Percentiles rank a stretch among this genome's conserved stretches.
Conservation (phyloP, 176 grass and related monocot genomes). For the Triticum urartu region DNA sequence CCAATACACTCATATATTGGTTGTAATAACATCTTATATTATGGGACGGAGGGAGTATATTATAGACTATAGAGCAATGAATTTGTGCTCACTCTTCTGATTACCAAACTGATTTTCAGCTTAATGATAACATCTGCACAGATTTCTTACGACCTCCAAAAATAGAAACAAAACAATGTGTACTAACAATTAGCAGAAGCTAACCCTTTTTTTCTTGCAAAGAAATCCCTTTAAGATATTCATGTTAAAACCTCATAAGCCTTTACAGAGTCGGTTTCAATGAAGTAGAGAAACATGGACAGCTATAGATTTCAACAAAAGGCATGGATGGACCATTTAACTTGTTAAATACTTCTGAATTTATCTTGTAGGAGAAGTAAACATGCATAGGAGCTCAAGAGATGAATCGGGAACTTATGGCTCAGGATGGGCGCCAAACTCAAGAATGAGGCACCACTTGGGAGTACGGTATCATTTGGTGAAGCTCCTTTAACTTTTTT, state of each 20-base stretch:
- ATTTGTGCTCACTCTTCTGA: not conserved
- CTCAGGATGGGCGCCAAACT: not conserved
- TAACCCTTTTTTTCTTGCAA: not conserved
- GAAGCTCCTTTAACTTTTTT: not conserved
- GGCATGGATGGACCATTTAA: not conserved
- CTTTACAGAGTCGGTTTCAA: not conserved
- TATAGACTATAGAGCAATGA: not conserved
- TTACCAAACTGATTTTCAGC: not conserved
- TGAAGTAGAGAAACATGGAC: no score
- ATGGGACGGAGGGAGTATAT: not conserved
- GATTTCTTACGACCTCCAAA: not conserved
- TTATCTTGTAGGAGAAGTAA: slow-evolving; percentile 3
- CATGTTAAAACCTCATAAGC: not conserved
- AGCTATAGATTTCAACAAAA: not conserved
- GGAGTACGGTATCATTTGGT: not conserved
- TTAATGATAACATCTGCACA: not conserved
- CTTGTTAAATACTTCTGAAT: not conserved
- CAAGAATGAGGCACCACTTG: slow-evolving; percentile 1
- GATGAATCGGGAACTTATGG: not conserved
- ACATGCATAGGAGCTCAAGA: slow-evolving; percentile 18
- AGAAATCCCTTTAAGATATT: not conserved
- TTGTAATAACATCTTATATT: no score
- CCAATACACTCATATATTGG: no score
- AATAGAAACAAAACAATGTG: not conserved
- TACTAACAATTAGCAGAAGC: not conserved